Base-by-base conservation (phyloP, 352 stramenopile genomes). In the Phytophthora pistaciae region DNA sequence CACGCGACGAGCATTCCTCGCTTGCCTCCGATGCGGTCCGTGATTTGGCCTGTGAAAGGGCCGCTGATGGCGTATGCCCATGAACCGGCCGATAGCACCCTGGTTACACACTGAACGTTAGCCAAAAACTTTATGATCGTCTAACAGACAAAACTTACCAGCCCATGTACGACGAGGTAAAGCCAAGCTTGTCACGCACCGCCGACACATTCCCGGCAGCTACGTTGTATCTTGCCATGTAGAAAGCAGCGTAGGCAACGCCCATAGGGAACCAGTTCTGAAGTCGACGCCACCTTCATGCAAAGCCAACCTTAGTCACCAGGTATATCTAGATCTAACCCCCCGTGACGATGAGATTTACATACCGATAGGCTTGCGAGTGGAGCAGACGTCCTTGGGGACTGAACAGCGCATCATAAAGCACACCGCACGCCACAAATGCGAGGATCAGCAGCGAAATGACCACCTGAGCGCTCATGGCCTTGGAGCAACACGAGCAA, bases 241-340 rank as follows among this genome's bases (percentile, higher is more conserved):
- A 92, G 68, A 94, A 94, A 18, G 84, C 83, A 3, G 86, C 83
- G 60, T 94, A 91, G 36, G 84, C 84, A 13, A 92, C 63, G 40
- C 87, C 84, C 82, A 94, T 90, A 5, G 86, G 84, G 65, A 94
- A 91, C 83, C 83, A 92, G 68, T 94, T 92, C 60, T 87, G 75
- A 31, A 92, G 73, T 31, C 86, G 84, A n/a, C 86, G 80, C 84
- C 80, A 91, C 77, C 79, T 84, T 27, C 40, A 21, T 21, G 18
- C 18, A 20, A 23, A 20, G 23, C 5, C 40, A 20, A 48, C 9
- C 18, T 49, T 49, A 18, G 38, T 44, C 13, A 42, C 11, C 36
- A 11, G 14, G 3, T 40, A 29, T 5, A 29, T 29, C 5, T 29
- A 6, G 27, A 29, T 33, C 29, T 8, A 33, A 9, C 0, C 29